Evolutionary conservation across 352 stramenopile species (phyloP).

Genomic region (Aphanomyces astaci): DNA sequence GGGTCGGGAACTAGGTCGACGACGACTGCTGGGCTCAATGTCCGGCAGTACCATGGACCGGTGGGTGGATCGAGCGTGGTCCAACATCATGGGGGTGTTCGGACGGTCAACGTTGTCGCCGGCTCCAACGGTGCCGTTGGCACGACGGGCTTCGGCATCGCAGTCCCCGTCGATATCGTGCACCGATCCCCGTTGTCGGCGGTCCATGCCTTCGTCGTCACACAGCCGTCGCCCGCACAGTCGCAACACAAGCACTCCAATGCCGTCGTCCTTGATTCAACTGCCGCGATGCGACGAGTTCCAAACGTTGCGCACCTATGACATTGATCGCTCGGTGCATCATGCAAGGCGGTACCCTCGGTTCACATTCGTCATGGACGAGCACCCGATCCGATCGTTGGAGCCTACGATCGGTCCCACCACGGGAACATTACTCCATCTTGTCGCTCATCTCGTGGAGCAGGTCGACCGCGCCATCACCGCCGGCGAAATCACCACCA

Average conservation of each 20-base stretch:
- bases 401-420: not conserved
- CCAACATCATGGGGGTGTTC: not conserved
- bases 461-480: not conserved
- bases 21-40: not conserved
- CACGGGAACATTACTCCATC: not conserved
- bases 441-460: not conserved
- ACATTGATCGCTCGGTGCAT: not conserved
- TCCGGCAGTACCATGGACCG: not conserved
- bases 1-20: not conserved
- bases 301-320: not conserved
- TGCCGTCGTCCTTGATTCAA: not conserved
- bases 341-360: not conserved
- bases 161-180: not conserved
- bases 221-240: not conserved
- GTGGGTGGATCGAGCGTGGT: not conserved
- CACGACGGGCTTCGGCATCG: not conserved
- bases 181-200: not conserved
- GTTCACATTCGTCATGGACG: slow-evolving; percentile 4
- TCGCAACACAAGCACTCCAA: not conserved
- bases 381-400: slow-evolving; percentile 8
- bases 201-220: not conserved
- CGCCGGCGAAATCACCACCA: not conserved
- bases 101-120: not conserved
- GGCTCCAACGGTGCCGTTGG: no score
- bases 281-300: not conserved